Base-by-base conservation (phyloP, 352 stramenopile species). In the Phytophthora macrochlamydospora region DNA sequence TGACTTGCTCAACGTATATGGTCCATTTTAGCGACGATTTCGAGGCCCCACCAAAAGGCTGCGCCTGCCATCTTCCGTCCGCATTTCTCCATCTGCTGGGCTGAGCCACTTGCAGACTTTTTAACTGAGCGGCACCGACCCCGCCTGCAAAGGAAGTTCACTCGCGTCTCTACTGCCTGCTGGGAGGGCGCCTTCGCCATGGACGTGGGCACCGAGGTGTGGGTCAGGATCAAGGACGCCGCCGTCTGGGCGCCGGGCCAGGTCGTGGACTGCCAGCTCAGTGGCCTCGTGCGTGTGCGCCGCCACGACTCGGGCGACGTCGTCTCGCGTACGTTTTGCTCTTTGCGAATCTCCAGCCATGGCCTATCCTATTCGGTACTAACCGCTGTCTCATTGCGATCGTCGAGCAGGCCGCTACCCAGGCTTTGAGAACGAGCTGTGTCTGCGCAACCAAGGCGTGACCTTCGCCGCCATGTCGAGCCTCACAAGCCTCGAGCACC, bases 151-250 rank as follows among this genome's bases (percentile, higher is more conserved):
- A 44, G 54, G 37, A 56, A n/a, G 8, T 24, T 9, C 35, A 58
- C 4, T 59, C 3, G 18, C 3, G 14, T 29, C 12, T 30, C 43
- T 3, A 49, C 3, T 6, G 12, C n/a, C 7, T n/a, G n/a, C n/a
- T n/a, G 46, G 37, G 7, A 50, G 35, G 57, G 43, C 56, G 6
- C 6, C 35, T 40, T 48, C 59, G 53, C 50, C 45, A 96, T 96
- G 88, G 88, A 96, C 62, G 69, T 92, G 50, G 88, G 86, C 70
- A 93, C 84, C 6, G 75, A 91, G 46, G 88, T 96, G 40, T 96
- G 88, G 88, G 78, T 94, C 35, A 83, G 85, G 69, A 77, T 81
- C 66, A 52, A 65, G 30, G 76, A 81, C 58, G 51, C 62, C n/a
- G 69, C 69, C 35, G 85, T 94, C 24, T 96, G 88, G 88, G 62